Base-by-base conservation (phyloP, 2,329 filamentous ascomycete genomes). In the Aspergillus fumigatus region DNA sequence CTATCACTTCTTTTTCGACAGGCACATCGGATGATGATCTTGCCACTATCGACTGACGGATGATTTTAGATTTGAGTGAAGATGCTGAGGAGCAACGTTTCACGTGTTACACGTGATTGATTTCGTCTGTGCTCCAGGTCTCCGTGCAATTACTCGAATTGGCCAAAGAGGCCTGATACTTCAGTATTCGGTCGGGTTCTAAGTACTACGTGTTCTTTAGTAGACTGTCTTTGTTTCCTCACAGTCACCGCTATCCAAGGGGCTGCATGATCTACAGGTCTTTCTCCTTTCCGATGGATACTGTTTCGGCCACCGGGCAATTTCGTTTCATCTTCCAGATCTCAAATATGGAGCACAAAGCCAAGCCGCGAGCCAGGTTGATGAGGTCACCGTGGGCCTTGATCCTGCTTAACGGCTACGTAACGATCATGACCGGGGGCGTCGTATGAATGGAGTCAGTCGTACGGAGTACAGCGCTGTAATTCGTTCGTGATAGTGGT, bases 31-130 rank as follows among this genome's bases (percentile, higher is more conserved):
- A 45, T 52, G 59, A 35, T 50, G 59, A 61, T 61, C 56, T 50
- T 25, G 27, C 55, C 52, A 51, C 57, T 61, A 61, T 56, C 29
- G 54, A 61, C 32, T 23, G 54, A 51, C 49, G 21, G 51, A 56
- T 23, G 6, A 14, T 47, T 17, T 23, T 9, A 43, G 21, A 8
- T 43, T 23, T 9, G 1, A 19, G 40, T 43, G 40, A n/a, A 3
- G 40, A 23, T 21, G 5, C 17, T 41, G 41, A 21, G 21, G 6
- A 35, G 11, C 14, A 1, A 17, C 4, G 23, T 11, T 6, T 47
- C 43, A 47, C 43, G 43, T 47, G 21, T 25, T 4, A 11, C 40
- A 43, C 40, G 40, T 43, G 40, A 43, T 8, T 4, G 11, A 4
- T 3, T 11, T 14, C 14, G 6, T 38, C 8, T 14, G 6, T 7